Evolutionary conservation across 2,329 filamentous ascomycete genomes (phyloP), one percentile per base, ranked within the genome.

Genomic region (Fusarium armeniacum): DNA sequence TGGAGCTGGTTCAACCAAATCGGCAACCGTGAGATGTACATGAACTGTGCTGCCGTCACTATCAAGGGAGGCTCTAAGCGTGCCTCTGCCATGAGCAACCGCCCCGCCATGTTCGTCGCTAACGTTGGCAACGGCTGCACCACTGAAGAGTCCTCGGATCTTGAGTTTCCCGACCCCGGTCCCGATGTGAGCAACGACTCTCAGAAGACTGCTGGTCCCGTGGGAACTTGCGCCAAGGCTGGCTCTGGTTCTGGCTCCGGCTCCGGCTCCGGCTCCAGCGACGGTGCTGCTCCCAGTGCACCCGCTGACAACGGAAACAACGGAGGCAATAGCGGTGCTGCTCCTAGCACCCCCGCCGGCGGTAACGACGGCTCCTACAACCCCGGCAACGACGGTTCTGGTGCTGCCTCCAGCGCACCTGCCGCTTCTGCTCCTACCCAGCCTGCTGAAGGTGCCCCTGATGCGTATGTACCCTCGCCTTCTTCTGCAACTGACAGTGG

Each of bases 11-110:
- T 92, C 81, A 93, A 93, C 83, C 83, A 89, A 69, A 80, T 91
- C 41, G 92, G 92, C 28, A 94, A 94, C 81, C 86, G 92, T 49
- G 92, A 95, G 78, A 92, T 92, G 87, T 96, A 96, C 85, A 93
- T 93, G 90, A 93, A 93, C 81, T 96, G 93, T 76, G 92, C 92
- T 10, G 84, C 87, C 53, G 86, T 94, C 72, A 88, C 86, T 66
- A 89, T 94, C 76, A 79, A 77, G 57, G 79, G 79, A 30, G 78
- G 79, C 50, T 75, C 76, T 50, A 80, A 80, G 76, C 79, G 80
- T 16, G 66, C 70, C 30, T 40, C 69, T 8, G 53, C 82, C 49
- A 88, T 92, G 77, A 80, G 82, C 60, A 77, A 78, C 44, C 87
- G 91, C 2, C 92, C 92, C 2, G 79, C 84, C 47, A 86, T 94